Base-by-base conservation (phyloP, 805 yeast genomes). In the Barnettozyma siamensis region DNA sequence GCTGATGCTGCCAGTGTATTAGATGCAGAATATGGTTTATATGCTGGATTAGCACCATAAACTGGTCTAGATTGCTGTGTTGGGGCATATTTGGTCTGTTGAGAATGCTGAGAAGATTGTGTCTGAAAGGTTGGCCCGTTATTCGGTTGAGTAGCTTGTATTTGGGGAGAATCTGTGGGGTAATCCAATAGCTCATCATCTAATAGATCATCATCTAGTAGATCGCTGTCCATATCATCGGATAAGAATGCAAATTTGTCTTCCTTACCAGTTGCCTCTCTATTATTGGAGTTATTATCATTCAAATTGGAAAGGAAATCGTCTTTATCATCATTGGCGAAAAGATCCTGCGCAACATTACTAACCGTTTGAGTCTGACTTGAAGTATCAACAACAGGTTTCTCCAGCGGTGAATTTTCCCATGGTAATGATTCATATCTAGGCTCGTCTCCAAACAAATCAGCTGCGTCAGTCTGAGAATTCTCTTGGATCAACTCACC, bases 161-260 rank as follows among this genome's bases (percentile, higher is more conserved):
- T n/a, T n/a, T n/a, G n/a, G n/a, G n/a, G n/a, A n/a, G n/a, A n/a
- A n/a, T n/a, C n/a, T n/a, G n/a, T n/a, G n/a, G n/a, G n/a, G 40
- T 69, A 74, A 42, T 68, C 76, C 42, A 72, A 51, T 8, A 46
- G 27, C 2, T 45, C 51, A 17, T 51, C 54, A 17, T 49, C 54
- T 19, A 45, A 27, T 3, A 69, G 49, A 24, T 72, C 76, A 41
- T 66, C 70, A 42, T 71, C 76, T 16, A 35, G 15, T n/a, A 40
- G 16, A n/a, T 47, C 49, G n/a, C 42, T 41, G 10, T 37, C 45
- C 1, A 47, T 24, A 5, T 51, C 52, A 34, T 49, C 55, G 31
- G 48, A 50, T 17, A 50, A 32, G 29, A 46, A 45, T 5, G 50
- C 46, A 35, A 50, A 45, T 36, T 50, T 51, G 24, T 38, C 35